phyloP scores from a whole-genome alignment of 2,329 filamentous ascomycete species.

The Verticillium alfalfae region DNA sequence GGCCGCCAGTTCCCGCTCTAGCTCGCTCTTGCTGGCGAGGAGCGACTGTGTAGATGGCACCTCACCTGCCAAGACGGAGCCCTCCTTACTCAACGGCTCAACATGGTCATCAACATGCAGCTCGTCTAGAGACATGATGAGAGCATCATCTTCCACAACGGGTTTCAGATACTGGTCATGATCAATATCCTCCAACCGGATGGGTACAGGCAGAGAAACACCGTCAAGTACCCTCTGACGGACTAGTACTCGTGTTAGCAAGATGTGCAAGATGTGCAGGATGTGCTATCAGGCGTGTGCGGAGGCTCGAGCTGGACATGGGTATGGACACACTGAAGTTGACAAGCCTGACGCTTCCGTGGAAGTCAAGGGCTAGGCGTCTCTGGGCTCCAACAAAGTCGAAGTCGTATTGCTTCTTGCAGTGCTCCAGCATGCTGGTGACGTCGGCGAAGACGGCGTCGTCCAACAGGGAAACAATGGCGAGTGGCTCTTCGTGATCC shows the following conservation, averaged over 20 bases:
- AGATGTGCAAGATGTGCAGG: not conserved
- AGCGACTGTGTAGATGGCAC: slow-evolving; percentile 26
- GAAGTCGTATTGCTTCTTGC: slow-evolving; percentile 60
- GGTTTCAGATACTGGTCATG: slow-evolving; percentile 80
- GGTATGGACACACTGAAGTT: slow-evolving; percentile 49
- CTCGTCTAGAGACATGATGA: slow-evolving; percentile 85
- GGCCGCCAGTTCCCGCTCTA: slow-evolving; percentile 56
- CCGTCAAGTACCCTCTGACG: slow-evolving; percentile 40
- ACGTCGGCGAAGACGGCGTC: slow-evolving; percentile 60
- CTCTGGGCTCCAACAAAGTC: slow-evolving; percentile 60
- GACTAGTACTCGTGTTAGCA: slow-evolving; percentile 25
- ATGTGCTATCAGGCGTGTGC: not conserved
- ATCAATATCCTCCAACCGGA: slow-evolving; percentile 58
- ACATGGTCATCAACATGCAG: slow-evolving; percentile 43
- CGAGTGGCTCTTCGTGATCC: slow-evolving; percentile 56
- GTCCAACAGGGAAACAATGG: slow-evolving; percentile 64
- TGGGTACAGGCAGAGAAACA: slow-evolving; percentile 46
- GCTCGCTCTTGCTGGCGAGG: slow-evolving; percentile 44
- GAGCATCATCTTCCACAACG: slow-evolving; percentile 79
- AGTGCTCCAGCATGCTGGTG: slow-evolving; percentile 60
- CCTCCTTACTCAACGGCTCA: not conserved
- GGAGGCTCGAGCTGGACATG: not conserved
- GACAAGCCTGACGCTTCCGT: slow-evolving; percentile 68
- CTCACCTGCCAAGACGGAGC: slow-evolving; percentile 8
- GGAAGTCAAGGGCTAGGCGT: slow-evolving; percentile 60